These are phyloP conservation scores for Cercospora sojina DNA, from an alignment of 2,329 filamentous ascomycete genomes.

Conservation along the genomic window DNA sequence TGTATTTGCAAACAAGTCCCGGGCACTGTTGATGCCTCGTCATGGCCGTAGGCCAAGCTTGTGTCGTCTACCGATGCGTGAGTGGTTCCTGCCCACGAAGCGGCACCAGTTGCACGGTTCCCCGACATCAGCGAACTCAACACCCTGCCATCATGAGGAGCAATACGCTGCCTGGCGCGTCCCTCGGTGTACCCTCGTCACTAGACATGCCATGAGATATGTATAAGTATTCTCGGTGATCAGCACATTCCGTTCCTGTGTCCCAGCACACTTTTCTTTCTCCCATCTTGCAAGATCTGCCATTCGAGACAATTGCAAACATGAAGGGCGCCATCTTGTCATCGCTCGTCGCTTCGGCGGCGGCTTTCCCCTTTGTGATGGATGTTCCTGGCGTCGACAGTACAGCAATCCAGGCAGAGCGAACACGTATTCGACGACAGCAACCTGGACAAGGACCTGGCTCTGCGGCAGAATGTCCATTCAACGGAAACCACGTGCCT, in stretches of 20 bases:
- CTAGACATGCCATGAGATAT: neutral
- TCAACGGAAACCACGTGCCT: conserved; percentile 42
- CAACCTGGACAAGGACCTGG: conserved; percentile 25
- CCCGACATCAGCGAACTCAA: conserved; percentile 4
- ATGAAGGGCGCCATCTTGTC: conserved; percentile 33
- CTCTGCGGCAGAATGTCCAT: conserved; percentile 38
- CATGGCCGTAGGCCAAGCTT: neutral
- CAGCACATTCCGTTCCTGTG: neutral
- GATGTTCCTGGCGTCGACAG: conserved; percentile 41
- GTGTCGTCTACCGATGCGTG: conserved; percentile 5
- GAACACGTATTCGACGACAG: conserved; percentile 17
- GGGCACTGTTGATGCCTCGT: neutral
- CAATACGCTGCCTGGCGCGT: conserved; percentile 5
- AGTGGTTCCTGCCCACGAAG: neutral
- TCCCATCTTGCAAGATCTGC: neutral
- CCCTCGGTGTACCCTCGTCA: conserved; percentile 7
- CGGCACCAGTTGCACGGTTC: conserved; percentile 6
- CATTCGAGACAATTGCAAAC: neutral
- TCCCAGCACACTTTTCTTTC: neutral
- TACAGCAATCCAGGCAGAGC: conserved; percentile 22
- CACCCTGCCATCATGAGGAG: neutral
- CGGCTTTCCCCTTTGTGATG: conserved; percentile 44
- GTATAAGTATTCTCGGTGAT: conserved; percentile 12
- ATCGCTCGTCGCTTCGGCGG: conserved; percentile 27
- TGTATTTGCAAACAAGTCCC: conserved; percentile 4